Base-by-base conservation (phyloP, 257 asterid species). In the Nicotiana undulata region DNA sequence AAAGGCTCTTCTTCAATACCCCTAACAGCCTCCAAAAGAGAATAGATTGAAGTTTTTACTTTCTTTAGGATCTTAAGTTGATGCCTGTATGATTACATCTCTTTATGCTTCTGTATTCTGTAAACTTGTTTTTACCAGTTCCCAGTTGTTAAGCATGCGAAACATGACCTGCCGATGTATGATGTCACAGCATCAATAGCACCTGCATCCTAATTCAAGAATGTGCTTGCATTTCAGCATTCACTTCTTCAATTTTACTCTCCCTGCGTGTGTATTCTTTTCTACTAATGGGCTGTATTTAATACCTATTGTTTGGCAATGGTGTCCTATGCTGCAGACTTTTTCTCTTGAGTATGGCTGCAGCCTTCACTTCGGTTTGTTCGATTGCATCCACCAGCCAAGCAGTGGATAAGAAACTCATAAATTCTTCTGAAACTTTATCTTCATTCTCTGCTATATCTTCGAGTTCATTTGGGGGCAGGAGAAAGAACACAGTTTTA, bases 371-470 rank as follows among this genome's bases (percentile, higher is more conserved):
- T 32, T 74, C 79, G 16, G 79, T 74, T 20, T 74, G 79, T 74
- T 74, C 63, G 37, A 74, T 74, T 51, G 44, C 79, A 26, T 74
- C 79, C 63, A 51, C 63, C 28, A 74, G 40, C 63, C 79, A 74
- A 15, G n/a, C 79, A 49, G 63, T 49, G 4, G 79, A 74, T 26
- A 74, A 51, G 59, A 74, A 74, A 26, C 9, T 74, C 16, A 74
- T 49, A 20, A 49, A 74, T 84, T 86, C 90, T 66, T 83, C 94
- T 1, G 88, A 87, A 86, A 91, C 83, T 83, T 80, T 91, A 4
- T 92, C 98, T 8, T 93, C 98, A 40, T 80, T 92, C 40, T 89
- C 97, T 82, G 86, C 92, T 1, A 82, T 88, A 72, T 87, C 98
- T 56, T 85, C 93, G 17, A 75, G 81, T 63, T 87, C 98, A 5